Evolutionary conservation across 805 yeast genomes (phyloP).

Genomic region (Saccharomycopsis sp.): DNA sequence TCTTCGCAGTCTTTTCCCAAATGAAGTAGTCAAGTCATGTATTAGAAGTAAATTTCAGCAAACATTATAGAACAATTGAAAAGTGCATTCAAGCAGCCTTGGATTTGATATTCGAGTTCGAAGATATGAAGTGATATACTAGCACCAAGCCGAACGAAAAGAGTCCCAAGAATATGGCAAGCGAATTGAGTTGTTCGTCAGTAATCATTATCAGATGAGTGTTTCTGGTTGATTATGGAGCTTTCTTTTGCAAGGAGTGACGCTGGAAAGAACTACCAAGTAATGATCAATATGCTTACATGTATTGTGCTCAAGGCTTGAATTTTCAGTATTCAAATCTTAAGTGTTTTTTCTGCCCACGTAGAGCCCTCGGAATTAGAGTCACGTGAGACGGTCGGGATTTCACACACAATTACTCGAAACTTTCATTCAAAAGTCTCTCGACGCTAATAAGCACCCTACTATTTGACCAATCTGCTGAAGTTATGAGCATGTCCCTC

Average conservation of each 20-base stretch:
- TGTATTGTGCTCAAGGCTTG: no score
- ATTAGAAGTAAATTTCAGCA: neutral
- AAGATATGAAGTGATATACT: slow-evolving; percentile 59
- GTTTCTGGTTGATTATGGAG: neutral
- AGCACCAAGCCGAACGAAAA: slow-evolving; percentile 63
- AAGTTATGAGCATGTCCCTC: no score
- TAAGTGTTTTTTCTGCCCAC: neutral
- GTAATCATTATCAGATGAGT: slow-evolving; percentile 52
- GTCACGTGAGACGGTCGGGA: neutral
- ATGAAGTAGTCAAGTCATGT: neutral
- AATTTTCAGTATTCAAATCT: no score
- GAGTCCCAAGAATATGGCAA: slow-evolving; percentile 71
- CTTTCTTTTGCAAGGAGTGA: no score
- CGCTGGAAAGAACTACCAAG: no score
- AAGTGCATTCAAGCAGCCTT: slow-evolving; percentile 23
- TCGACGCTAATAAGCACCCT: no score
- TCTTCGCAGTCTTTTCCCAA: neutral
- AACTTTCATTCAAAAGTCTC: no score
- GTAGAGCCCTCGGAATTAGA: neutral
- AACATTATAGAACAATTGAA: neutral
- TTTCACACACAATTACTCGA: no score
- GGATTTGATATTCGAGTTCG: slow-evolving; percentile 32
- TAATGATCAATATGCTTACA: no score
- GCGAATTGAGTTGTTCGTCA: slow-evolving; percentile 68
- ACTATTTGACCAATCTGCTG: no score